A percentile compares a stretch with the other conserved stretches of the same genome.
phyloP scores from a whole-genome alignment of 2,329 filamentous ascomycete genomes.

The Moelleriella libera region DNA sequence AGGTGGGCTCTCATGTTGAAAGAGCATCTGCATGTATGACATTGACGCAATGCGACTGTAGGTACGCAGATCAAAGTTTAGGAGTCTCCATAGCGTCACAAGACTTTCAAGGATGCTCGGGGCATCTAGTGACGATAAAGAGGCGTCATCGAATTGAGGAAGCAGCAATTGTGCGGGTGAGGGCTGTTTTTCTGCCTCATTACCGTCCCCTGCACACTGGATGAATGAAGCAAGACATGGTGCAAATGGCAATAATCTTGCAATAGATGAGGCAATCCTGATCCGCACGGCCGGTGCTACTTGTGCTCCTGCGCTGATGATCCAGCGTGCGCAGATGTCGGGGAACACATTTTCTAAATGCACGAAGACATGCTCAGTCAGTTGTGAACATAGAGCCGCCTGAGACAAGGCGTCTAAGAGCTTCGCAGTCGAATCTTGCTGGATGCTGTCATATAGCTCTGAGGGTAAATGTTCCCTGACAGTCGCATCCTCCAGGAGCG shows the following conservation, averaged over 20 bases:
- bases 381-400: conserved; percentile 52
- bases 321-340: conserved; percentile 74
- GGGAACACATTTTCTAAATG: conserved; percentile 64
- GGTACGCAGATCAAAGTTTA: conserved; percentile 57
- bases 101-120: conserved; percentile 15
- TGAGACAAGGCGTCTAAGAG: conserved; percentile 60
- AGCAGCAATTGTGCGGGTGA: conserved; percentile 16
- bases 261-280: conserved; percentile 54
- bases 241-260: conserved; percentile 67
- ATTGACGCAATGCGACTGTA: conserved; percentile 55
- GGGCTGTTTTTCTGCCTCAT: conserved; percentile 3
- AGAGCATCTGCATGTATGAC: conserved; percentile 52
- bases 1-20: conserved; percentile 41
- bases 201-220: conserved; percentile 24
- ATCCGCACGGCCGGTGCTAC: conserved; percentile 15
- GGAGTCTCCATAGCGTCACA: conserved; percentile 55
- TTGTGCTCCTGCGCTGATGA: conserved; percentile 29
- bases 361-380: conserved; percentile 60
- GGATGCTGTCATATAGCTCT: conserved; percentile 56
- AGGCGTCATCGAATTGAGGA: conserved; percentile 13
- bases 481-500: conserved; percentile 39
- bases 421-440: conserved; percentile 44
- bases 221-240: conserved; percentile 66
- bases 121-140: conserved; percentile 9
- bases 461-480: conserved; percentile 48